Conservation (phyloP, 352 stramenopile genomes). For the Globisporangium solare region DNA sequence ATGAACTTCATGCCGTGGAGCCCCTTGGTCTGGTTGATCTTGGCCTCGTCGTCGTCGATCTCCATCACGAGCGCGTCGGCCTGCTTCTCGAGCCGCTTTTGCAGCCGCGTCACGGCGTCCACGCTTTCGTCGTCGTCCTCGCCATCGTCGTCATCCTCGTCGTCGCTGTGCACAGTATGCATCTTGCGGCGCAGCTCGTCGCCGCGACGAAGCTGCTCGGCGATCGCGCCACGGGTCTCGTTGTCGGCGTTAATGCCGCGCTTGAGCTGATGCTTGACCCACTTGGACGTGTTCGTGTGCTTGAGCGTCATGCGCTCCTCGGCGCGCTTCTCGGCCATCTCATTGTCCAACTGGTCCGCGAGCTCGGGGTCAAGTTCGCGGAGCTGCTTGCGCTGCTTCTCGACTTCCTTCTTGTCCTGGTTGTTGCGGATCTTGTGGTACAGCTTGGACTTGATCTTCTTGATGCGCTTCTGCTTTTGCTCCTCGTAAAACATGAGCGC, state of each 20-base stretch:
- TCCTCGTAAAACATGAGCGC: conserved; percentile 99
- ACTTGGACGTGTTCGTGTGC: conserved; percentile 98
- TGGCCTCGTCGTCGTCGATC: conserved; percentile 55
- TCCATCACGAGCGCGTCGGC: conserved; percentile 68
- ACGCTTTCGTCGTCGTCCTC: conserved; percentile 35
- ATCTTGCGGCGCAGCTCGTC: conserved; percentile 95
- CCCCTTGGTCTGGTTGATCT: conserved; percentile 58
- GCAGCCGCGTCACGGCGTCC: conserved; percentile 51
- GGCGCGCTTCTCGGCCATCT: conserved; percentile 89
- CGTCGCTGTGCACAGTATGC: conserved; percentile 60
- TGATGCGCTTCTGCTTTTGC: conserved; percentile 96
- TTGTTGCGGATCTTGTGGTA: conserved; percentile 98
- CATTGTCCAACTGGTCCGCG: conserved; percentile 67
- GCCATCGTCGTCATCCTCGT: conserved; percentile 43
- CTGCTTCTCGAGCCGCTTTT: conserved; percentile 68
- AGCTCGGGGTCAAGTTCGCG: conserved; percentile 74
- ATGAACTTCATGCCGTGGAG: conserved; percentile 98
- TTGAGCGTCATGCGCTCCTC: conserved; percentile 97
- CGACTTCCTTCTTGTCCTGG: conserved; percentile 82
- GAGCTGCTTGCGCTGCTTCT: conserved; percentile 82
- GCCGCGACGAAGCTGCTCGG: conserved; percentile 81
- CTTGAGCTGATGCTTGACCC: conserved; percentile 93
- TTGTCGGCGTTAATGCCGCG: conserved; percentile 89
- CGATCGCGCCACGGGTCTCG: conserved; percentile 88
- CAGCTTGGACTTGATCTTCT: conserved; percentile 99